phyloP scores from a whole-genome alignment of 2,329 filamentous ascomycete genomes.

The Zasmidium citrigriseum region DNA sequence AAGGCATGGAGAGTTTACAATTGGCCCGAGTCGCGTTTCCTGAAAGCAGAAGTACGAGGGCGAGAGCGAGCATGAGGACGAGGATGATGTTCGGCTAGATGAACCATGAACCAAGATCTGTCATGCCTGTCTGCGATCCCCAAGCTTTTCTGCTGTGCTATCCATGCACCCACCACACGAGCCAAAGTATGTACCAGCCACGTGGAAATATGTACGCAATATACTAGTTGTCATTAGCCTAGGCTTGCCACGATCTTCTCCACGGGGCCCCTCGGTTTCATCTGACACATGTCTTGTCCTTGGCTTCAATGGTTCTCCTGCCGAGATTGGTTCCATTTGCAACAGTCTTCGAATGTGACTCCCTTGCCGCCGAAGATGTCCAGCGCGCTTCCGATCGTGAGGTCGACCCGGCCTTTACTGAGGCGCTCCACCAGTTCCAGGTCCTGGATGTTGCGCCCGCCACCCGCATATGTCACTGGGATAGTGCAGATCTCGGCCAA shows the following conservation, averaged over 20 bases:
- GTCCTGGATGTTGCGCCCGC: conserved; percentile 80
- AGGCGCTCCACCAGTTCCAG: conserved; percentile 77
- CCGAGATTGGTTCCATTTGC: conserved; percentile 69
- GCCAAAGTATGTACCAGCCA: not conserved
- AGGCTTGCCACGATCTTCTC: not conserved
- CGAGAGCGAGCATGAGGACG: no score
- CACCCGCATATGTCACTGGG: conserved; percentile 94
- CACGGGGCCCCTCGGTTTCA: no score
- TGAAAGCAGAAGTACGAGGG: not conserved
- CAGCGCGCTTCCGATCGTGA: conserved; percentile 94
- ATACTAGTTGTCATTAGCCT: not conserved
- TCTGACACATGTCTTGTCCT: no score
- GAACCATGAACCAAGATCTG: not conserved
- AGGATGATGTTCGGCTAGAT: no score
- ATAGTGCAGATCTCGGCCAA: conserved; percentile 85
- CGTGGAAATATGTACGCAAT: not conserved
- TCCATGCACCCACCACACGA: not conserved
- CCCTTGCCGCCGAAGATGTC: conserved; percentile 92
- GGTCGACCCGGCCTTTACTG: conserved; percentile 79
- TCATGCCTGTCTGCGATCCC: not conserved
- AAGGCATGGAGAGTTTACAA: not conserved
- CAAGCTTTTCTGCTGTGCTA: not conserved
- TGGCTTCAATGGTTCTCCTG: not conserved
- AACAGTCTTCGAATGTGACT: conserved; percentile 85
- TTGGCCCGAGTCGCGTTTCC: not conserved